Base-by-base conservation (phyloP, 805 yeast genomes). In the Myxozyma lipomycoides region DNA sequence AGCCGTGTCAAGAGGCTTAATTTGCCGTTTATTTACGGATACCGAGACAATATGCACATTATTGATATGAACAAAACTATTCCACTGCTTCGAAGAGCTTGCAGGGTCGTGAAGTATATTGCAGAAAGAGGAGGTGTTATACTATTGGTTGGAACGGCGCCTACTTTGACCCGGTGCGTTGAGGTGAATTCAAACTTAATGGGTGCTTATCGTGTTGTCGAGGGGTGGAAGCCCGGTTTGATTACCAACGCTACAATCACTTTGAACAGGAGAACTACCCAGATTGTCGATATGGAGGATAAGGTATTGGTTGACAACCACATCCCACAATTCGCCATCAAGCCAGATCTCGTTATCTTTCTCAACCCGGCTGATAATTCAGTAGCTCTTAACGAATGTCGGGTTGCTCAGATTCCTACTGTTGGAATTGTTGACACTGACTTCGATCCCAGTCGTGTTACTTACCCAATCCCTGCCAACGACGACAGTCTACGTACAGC, bases 381-480 rank as follows among this genome's bases (percentile, higher is more conserved):
- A 62, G 83, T 81, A 61, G 83, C 90, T 45, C 71, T 93, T 45
- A 75, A 75, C 45, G 98, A 93, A 70, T 93, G 97, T 56, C 78
- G 80, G 60, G 80, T 81, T 63, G 75, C 83, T 52, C 78, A 95
- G 66, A 79, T 93, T 28, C 98, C 98, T 51, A 89, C 97, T 0
- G 81, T 93, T 61, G 98, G 96, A 25, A 78, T 93, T 51, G 81
- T 93, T 56, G 98, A 93, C 70, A 90, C 98, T 21, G 91, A 93
- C 69, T 82, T 85, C 66, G 96, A 93, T 65, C 95, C 97, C 6
- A 78, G 86, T 15, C 71, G 84, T 60, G 86, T 91, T 47, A 88
- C 96, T 1, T 93, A 93, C 65, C 95, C 98, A 45, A 86, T 93
- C 59, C 98, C 98, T 17, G 95, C 95, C 56, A 93, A 93, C 66